phyloP scores from a whole-genome alignment of 495 filamentous ascomycete genomes.

The Neurospora cerealis region DNA sequence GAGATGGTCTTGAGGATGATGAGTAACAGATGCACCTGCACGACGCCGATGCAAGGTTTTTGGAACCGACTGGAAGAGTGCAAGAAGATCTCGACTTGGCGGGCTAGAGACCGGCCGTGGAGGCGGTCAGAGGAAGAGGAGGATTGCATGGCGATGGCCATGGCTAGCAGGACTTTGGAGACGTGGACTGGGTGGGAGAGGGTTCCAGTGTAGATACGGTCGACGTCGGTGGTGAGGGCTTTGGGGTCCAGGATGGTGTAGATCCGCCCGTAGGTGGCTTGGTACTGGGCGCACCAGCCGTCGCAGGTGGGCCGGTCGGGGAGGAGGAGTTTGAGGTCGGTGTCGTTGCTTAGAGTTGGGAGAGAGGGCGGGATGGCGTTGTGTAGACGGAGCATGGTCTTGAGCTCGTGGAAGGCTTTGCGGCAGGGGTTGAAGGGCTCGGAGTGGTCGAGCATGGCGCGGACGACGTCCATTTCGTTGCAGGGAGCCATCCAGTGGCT shows the following conservation, averaged over 20 bases:
- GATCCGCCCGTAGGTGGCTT: constrained; percentile 8
- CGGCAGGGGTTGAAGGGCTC: constrained; percentile 8
- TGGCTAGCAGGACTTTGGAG: constrained; percentile 6
- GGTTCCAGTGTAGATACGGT: constrained; percentile 3
- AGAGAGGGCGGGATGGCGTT: not conserved
- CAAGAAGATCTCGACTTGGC: constrained; percentile 11
- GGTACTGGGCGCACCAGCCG: constrained; percentile 6
- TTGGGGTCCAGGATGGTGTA: constrained; percentile 12
- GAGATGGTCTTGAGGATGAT: constrained; percentile 11
- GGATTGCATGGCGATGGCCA: constrained; percentile 13
- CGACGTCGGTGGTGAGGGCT: constrained; percentile 3
- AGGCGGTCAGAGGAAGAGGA: constrained; percentile 5
- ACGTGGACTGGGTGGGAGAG: constrained; percentile 7
- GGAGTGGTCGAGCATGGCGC: constrained; percentile 11
- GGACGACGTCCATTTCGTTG: constrained; percentile 10
- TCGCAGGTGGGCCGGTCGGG: constrained; percentile 10
- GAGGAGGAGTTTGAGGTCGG: constrained; percentile 1
- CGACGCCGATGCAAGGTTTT: constrained; percentile 13
- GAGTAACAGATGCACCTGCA: constrained; percentile 11
- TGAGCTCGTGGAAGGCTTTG: constrained; percentile 11
- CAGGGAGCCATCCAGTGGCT: constrained; percentile 17
- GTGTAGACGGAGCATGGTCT: not conserved
- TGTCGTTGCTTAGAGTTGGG: not conserved
- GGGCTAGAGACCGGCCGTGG: constrained; percentile 5
- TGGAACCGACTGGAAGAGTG: constrained; percentile 7